Conservation (phyloP, 2,329 filamentous ascomycete species). For the Sporothrix dimorphospora region DNA sequence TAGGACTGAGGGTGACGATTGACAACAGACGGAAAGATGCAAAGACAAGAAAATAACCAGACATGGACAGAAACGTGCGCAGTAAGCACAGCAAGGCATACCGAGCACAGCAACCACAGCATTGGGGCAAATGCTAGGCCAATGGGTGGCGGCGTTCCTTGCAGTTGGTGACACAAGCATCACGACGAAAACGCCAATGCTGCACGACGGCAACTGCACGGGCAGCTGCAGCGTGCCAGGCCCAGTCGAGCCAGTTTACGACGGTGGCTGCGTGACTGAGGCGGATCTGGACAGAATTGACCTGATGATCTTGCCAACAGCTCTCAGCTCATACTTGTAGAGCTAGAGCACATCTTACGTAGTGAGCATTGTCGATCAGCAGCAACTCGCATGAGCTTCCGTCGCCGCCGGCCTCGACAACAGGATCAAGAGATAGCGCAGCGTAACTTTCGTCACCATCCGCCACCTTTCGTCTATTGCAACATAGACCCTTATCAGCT, state of each 20-base stretch:
- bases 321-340: neutral
- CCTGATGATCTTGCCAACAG: neutral
- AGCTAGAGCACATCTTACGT: neutral
- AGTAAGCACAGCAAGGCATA: no score
- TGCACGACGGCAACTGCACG: slow-evolving; percentile 9
- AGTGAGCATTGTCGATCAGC: neutral
- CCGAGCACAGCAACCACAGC: slow-evolving; percentile 9
- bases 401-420: no score
- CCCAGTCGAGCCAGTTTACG: neutral
- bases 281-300: no score
- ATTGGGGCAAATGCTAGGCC: neutral
- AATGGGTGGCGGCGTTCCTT: neutral
- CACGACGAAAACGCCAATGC: slow-evolving; percentile 20
- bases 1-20: no score
- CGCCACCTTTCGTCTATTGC: neutral
- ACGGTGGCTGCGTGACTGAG: no score
- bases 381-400: no score
- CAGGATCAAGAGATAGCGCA: neutral
- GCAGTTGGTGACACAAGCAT: slow-evolving; percentile 2
- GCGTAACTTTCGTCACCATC: neutral
- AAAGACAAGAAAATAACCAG: neutral
- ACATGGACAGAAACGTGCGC: neutral
- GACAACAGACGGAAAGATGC: neutral
- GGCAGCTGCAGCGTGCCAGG: neutral
- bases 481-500: neutral